Percentiles rank a stretch among this genome's conserved stretches.
These are phyloP conservation scores for Lizanozyma gosingica DNA, from an alignment of 1,139 yeast genomes.

Conservation along the genomic window DNA sequence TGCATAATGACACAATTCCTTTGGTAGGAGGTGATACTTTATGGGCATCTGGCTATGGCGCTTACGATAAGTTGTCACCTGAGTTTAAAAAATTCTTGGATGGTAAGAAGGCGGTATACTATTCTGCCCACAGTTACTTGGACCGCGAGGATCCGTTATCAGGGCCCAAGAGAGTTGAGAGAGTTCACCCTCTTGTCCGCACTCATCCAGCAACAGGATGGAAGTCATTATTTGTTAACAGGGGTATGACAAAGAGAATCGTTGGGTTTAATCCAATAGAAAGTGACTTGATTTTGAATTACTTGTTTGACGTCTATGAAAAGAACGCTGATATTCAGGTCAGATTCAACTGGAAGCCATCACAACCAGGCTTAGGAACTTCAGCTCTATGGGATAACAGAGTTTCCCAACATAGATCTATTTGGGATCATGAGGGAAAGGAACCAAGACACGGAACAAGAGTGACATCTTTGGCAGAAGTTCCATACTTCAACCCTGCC, in stretches of 20 bases:
- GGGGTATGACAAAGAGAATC: constrained; percentile 32
- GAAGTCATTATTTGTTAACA: constrained; percentile 40
- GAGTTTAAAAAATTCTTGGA: constrained; percentile 39
- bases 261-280: constrained; percentile 37
- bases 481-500: constrained; percentile 41
- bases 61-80: constrained; percentile 42
- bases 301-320: constrained; percentile 24
- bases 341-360: constrained; percentile 45
- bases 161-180: constrained; percentile 32
- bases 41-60: constrained; percentile 44
- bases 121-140: constrained; percentile 33
- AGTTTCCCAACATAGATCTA: constrained; percentile 40
- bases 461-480: constrained; percentile 50
- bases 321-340: constrained; percentile 38
- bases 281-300: constrained; percentile 22
- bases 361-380: constrained; percentile 40
- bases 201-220: constrained; percentile 51
- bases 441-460: constrained; percentile 51
- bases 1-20: constrained; percentile 39
- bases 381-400: constrained; percentile 56
- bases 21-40: constrained; percentile 41
- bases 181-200: constrained; percentile 39
- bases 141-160: constrained; percentile 33
- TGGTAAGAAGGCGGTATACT: constrained; percentile 38
- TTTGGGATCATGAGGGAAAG: constrained; percentile 43